A percentile compares a stretch with the other conserved stretches of the same genome.
These are phyloP conservation scores for Cordyceps fumosorosea DNA, from an alignment of 2,329 filamentous ascomycete genomes.

Conservation along the genomic window DNA sequence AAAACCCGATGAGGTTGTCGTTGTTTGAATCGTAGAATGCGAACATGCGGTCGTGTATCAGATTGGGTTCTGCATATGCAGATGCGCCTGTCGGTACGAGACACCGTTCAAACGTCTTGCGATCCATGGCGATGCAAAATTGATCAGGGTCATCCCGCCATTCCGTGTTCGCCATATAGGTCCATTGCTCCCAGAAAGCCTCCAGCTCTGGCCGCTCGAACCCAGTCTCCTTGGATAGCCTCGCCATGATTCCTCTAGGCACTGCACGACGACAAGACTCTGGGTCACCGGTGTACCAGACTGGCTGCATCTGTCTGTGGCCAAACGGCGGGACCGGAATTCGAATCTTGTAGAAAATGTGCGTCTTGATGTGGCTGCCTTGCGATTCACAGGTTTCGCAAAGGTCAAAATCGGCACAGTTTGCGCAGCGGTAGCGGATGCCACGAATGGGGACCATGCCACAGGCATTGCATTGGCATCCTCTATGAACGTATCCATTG, in stretches of 20 bases:
- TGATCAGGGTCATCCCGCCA: slow-evolving; percentile 76
- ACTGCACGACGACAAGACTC: slow-evolving; percentile 62
- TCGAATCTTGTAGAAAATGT: slow-evolving; percentile 93
- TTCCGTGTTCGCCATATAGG: slow-evolving; percentile 81
- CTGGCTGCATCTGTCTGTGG: slow-evolving; percentile 69
- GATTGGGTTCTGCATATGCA: slow-evolving; percentile 70
- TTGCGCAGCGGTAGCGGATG: slow-evolving; percentile 87
- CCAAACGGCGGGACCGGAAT: slow-evolving; percentile 83
- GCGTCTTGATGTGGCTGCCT: slow-evolving; percentile 74
- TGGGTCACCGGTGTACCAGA: slow-evolving; percentile 86
- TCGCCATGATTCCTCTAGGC: slow-evolving; percentile 59
- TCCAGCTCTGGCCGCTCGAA: slow-evolving; percentile 86
- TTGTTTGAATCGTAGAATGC: slow-evolving; percentile 89
- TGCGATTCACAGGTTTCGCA: slow-evolving; percentile 88
- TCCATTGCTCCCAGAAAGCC: slow-evolving; percentile 95
- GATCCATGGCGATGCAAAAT: slow-evolving; percentile 77
- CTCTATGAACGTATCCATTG: slow-evolving; percentile 86
- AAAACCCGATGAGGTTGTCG: slow-evolving; percentile 84
- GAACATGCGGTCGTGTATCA: slow-evolving; percentile 95
- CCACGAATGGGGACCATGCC: slow-evolving; percentile 84
- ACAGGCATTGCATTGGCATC: slow-evolving; percentile 87
- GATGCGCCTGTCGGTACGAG: slow-evolving; percentile 80
- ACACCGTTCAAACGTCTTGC: slow-evolving; percentile 86
- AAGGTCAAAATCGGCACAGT: slow-evolving; percentile 92
- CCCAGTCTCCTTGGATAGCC: slow-evolving; percentile 63